phyloP scores from a whole-genome alignment of 2,329 filamentous ascomycete species.

The Cercospora canescens region DNA sequence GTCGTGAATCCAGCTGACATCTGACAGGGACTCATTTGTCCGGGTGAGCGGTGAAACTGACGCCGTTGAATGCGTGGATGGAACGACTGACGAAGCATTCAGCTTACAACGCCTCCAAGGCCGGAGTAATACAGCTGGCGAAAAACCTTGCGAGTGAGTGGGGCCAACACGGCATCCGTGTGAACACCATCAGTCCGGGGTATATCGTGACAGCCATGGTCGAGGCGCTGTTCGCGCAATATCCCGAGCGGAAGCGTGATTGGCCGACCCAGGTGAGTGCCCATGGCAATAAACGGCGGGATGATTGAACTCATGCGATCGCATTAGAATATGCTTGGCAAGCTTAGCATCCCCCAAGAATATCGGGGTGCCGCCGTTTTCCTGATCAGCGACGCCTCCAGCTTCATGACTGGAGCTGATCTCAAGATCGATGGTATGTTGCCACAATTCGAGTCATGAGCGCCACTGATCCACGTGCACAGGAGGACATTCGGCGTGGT shows the following conservation, averaged over 20 bases:
- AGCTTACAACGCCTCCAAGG: slow-evolving; percentile 76
- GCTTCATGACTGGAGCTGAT: slow-evolving; percentile 58
- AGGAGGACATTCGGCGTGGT: background rate
- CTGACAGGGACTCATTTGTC: slow-evolving; percentile 59
- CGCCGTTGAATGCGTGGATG: background rate
- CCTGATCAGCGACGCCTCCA: slow-evolving; percentile 45
- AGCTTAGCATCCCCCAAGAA: slow-evolving; percentile 39
- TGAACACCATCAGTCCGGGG: slow-evolving; percentile 79
- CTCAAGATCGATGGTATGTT: slow-evolving; percentile 52
- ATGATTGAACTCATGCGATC: background rate
- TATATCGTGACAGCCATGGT: slow-evolving; percentile 86
- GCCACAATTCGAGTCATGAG: background rate
- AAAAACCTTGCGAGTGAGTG: slow-evolving; percentile 73
- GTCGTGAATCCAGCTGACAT: slow-evolving; percentile 7
- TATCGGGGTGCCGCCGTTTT: slow-evolving; percentile 42
- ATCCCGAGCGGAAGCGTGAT: slow-evolving; percentile 63
- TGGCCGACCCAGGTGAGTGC: slow-evolving; percentile 66
- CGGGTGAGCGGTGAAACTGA: background rate
- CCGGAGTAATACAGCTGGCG: slow-evolving; percentile 69
- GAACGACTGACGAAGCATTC: slow-evolving; percentile 31
- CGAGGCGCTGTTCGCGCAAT: slow-evolving; percentile 72
- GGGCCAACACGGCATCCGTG: slow-evolving; percentile 69
- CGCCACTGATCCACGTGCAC: background rate
- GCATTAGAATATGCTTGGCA: slow-evolving; percentile 68
- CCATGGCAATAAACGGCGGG: background rate